Base-by-base conservation (phyloP, 1,284 basidiomycete species). In the Exobasidium rhododendri region DNA sequence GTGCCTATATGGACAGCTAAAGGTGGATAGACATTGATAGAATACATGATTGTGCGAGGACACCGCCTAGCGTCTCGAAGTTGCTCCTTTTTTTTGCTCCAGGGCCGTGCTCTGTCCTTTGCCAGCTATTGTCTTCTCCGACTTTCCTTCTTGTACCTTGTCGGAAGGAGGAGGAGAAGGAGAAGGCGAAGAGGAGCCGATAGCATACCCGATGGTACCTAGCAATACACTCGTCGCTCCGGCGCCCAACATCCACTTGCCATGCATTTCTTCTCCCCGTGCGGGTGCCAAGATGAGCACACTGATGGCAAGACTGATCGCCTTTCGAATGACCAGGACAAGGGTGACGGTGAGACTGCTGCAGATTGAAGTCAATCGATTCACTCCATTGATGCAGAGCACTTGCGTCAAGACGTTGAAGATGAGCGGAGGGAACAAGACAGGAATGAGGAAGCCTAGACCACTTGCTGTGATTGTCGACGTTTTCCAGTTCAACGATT, bases 371-470 rank as follows among this genome's bases (percentile, higher is more conserved):
- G 92, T 93, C 61, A 97, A 84, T 43, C 90, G 84, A 77, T 97
- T 88, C 47, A 96, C 93, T 43, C 93, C 94, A 1, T 90, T 84
- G n/a, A 91, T 88, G 80, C 93, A 97, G 14, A 94, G 65, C 1
- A 93, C 84, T 77, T 94, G 92, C 0, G 92, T 96, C 35, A 89
- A 67, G 2, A 92, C 88, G 80, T 94, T 96, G 74, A 78, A 68
- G 29, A 66, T 11, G 32, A 97, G 85, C 1, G 88, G 86, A 11
- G 88, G 64, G 73, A 88, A 85, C 46, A 88, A 85, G 17, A 83
- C 80, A 0, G 91, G 91, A 17, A 92, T 73, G 5, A 81, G 74
- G 1, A 72, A 4, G 24, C 73, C 71, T 5, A 55, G 20, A 20
- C 20, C 14, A 13, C 20, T 20, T 29, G 24, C 43, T 22, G 17